Evolutionary conservation across 345 rosid species (phyloP), one percentile per base, ranked within the genome.

Genomic region (Erucastrum elatum): DNA sequence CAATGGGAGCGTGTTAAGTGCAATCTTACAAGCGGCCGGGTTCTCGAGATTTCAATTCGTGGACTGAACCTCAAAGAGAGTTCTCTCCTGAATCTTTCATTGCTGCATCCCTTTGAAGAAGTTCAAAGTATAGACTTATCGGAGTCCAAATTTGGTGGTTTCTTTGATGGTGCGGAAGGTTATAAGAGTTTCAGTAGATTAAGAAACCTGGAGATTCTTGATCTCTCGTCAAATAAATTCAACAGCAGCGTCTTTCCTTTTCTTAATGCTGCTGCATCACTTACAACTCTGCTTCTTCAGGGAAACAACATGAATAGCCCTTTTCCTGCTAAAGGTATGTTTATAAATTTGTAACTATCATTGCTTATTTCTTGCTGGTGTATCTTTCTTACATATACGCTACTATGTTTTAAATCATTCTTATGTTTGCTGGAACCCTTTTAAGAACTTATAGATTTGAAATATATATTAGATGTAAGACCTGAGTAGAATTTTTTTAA

Each of bases 81-180:
- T 26, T 59, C 64, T 26, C 33, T 59, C 62, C 62, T 58, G 21
- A 58, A 58, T 21, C 29, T 58, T 9, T 21, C 62, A 21, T 58
- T 58, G 62, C 33, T 59, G 33, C 64, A 59, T 59, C 33, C 64
- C 15, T 59, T 59, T 59, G 64, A 59, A 59, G 64, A 59, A 1
- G 64, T 59, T 26, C 64, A 4, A 10, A 10, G 15, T 59, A 3
- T 59, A 5, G 6, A 10, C n/a, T 26, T 59, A 25, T 25, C 63
- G 2, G 31, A 25, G 63, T 25, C n/a, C 31, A 25, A 11, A 59
- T 25, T 25, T 25, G 31, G 63, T 25, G 31, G 64, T 12, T 59
- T 59, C 15, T 59, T 26, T 4, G 64, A 59, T 59, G 64, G 13
- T 59, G 33, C 6, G n/a, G 64, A 59, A 59, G 64, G n/a, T 25